Base-by-base conservation (phyloP, 2,329 filamentous ascomycete genomes). In the Raffaelea albimanens region DNA sequence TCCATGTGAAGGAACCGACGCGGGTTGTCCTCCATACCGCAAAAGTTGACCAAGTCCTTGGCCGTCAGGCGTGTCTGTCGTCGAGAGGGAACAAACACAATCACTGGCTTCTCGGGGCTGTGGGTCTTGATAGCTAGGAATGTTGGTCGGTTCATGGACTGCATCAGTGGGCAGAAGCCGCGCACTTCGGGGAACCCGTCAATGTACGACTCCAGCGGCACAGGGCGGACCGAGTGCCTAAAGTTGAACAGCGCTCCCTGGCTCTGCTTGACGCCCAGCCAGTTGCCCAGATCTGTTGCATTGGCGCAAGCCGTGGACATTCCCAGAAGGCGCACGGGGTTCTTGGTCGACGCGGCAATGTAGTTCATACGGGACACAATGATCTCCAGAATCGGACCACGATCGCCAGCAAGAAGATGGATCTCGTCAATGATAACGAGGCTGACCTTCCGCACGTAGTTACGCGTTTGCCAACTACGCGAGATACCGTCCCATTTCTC, bases 401-500 rank as follows among this genome's bases (percentile, higher is more conserved):
- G 85, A 59, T 98, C 93, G 51, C 93, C 89, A 23, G 93, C 94
- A n/a, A 98, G 76, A 23, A 98, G 70, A 66, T 98, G 93, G 49
- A 98, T 98, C 68, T 98, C 93, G 59, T 98, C 93, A 55, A 98
- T 98, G 52, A 98, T 96, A 45, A 98, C 93, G 16, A 98, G 71
- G 51, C 89, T 91, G 50, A 98, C 93, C 65, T 96, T 85, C 45
- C 89, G 82, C 38, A 98, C 93, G 56, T 98, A 98, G 51, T 87
- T 86, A 79, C 93, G 85, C 5, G 91, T 97, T 64, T 97, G 90
- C 93, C 94, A 98, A 60, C 87, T 95, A 77, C 93, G 86, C 57
- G 88, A 95, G 56, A 98, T 97, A 78, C 94, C 94, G 62, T 98
- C 94, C 93, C 93, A 98, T 63, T 98, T 98, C 68, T 98, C 93